Percentiles rank a stretch among this genome's conserved stretches.
These are phyloP conservation scores for Fraxinus angustifolia DNA, from an alignment of 305 asterid genomes.

Conservation along the genomic window DNA sequence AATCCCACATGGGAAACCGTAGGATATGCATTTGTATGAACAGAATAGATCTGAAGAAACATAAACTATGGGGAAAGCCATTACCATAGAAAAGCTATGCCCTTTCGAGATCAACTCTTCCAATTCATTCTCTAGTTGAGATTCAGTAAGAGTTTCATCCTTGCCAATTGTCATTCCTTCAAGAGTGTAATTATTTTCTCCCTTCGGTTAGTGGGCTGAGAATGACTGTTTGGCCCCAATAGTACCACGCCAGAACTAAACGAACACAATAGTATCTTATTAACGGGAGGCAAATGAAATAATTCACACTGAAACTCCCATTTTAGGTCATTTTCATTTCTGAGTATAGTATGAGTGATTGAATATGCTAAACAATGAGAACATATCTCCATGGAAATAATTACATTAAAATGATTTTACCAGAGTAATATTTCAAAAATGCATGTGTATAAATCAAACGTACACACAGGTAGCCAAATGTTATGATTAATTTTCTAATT, in stretches of 20 bases:
- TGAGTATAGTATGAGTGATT: neutral
- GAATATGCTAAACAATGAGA: neutral
- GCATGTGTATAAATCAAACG: neutral
- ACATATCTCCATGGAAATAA: constrained; percentile 5
- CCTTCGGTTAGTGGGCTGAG: constrained; percentile 66
- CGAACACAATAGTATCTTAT: constrained; percentile 12
- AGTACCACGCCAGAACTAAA: constrained; percentile 85
- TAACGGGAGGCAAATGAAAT: constrained; percentile 9
- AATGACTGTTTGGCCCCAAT: constrained; percentile 63
- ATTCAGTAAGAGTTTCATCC: constrained; percentile 58
- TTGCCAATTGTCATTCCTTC: constrained; percentile 50
- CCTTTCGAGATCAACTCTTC: constrained; percentile 65
- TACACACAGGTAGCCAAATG: constrained; percentile 3
- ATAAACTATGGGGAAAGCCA: constrained; percentile 2
- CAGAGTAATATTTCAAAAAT: neutral
- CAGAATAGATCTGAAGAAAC: neutral
- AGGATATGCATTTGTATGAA: neutral
- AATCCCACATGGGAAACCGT: neutral
- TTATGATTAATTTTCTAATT: neutral
- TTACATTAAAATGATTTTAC: neutral
- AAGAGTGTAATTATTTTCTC: constrained; percentile 69
- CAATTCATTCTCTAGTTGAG: constrained; percentile 71
- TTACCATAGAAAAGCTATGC: constrained; percentile 75
- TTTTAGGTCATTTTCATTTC: neutral
- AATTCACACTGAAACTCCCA: neutral